These are phyloP conservation scores for Pseudonitzschia pungens DNA, from an alignment of 108 stramenopile species.

Conservation along the genomic window DNA sequence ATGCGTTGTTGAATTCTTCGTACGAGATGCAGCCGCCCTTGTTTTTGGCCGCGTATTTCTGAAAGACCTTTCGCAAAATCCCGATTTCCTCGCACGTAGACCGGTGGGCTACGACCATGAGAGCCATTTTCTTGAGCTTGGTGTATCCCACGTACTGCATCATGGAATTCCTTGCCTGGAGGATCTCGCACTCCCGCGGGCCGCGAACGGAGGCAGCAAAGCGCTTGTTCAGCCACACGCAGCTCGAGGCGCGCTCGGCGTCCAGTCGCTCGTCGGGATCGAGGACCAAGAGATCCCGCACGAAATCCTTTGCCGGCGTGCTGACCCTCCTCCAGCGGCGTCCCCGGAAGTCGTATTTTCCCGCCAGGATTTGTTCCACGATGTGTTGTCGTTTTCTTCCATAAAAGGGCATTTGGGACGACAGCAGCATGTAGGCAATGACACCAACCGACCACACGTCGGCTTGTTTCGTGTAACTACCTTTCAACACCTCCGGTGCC, in stretches of 20 bases:
- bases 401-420: conserved; percentile 70
- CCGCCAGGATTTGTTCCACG: conserved; percentile 45
- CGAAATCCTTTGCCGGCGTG: conserved; percentile 64
- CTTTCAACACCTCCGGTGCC: conserved; percentile 76
- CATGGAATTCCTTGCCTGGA: conserved; percentile 10
- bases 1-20: conserved; percentile 67
- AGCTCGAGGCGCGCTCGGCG: conserved; percentile 58
- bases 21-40: conserved; percentile 72
- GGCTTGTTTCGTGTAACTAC: conserved; percentile 71
- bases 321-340: conserved; percentile 62
- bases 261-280: conserved; percentile 59
- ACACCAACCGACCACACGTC: conserved; percentile 80
- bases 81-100: conserved; percentile 67
- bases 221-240: conserved; percentile 56
- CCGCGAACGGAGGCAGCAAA: conserved; percentile 12
- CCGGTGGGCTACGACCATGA: conserved; percentile 73
- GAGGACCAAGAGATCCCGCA: conserved; percentile 48
- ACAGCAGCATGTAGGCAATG: conserved; percentile 77
- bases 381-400: conserved; percentile 48
- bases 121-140: conserved; percentile 71
- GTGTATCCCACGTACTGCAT: conserved; percentile 39
- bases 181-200: conserved; percentile 17
- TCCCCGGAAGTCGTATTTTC: conserved; percentile 45
- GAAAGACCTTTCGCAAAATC: conserved; percentile 76
- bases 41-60: conserved; percentile 47